Conservation (phyloP, 2,329 filamentous ascomycete species). For the Shiraia bambusicola region DNA sequence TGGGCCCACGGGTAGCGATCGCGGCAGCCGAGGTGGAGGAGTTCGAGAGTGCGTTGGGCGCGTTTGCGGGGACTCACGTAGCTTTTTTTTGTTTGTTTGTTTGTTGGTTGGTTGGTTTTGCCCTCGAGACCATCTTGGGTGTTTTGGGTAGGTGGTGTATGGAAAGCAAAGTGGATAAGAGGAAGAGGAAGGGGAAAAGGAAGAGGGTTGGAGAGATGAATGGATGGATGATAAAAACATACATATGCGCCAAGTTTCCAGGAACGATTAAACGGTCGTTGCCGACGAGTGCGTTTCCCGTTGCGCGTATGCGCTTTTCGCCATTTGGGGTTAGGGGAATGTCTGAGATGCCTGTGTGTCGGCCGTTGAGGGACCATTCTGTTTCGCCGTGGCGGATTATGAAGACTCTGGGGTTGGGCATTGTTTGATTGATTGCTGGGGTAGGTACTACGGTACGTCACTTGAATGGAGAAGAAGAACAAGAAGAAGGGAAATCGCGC, state of each 20-base stretch:
- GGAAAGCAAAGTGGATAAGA: no score
- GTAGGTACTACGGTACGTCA: no score
- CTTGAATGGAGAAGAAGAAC: no score
- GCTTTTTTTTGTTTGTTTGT: constrained; percentile 34
- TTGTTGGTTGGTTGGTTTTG: constrained; percentile 1
- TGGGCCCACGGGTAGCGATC: constrained; percentile 69
- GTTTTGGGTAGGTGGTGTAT: no score
- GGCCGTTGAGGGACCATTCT: constrained; percentile 85
- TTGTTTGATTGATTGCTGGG: no score
- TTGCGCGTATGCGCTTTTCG: constrained; percentile 56
- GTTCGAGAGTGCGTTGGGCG: constrained; percentile 85
- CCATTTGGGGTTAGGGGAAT: constrained; percentile 82
- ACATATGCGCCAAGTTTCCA: constrained; percentile 80
- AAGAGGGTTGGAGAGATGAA: constrained; percentile 26
- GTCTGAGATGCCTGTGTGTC: constrained; percentile 78
- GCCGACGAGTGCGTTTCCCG: constrained; percentile 81
- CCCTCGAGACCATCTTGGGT: no score
- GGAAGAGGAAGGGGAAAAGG: neutral
- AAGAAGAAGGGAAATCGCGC: no score
- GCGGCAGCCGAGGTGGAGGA: constrained; percentile 73
- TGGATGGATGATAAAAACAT: no score
- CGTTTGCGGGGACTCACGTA: constrained; percentile 86
- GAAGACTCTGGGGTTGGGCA: constrained; percentile 54
- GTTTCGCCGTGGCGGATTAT: constrained; percentile 84
- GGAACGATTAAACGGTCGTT: constrained; percentile 83